phyloP scores from a whole-genome alignment of 768 basidiomycete species.

The Hortiboletus flavorubellus region DNA sequence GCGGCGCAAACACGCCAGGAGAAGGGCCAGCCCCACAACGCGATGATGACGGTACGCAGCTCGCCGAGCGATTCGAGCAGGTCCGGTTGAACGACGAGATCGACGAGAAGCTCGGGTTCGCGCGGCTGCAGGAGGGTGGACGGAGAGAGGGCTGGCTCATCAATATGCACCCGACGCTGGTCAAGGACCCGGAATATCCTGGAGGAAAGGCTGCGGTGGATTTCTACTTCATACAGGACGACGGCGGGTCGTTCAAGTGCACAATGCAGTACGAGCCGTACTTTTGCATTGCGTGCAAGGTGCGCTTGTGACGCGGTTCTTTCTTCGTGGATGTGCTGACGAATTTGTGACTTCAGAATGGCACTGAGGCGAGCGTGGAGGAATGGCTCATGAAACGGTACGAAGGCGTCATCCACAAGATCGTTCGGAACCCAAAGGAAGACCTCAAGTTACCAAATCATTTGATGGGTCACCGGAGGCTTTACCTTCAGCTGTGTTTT shows the following conservation, averaged over 20 bases:
- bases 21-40: conserved; percentile 57
- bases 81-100: conserved; percentile 76
- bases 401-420: conserved; percentile 79
- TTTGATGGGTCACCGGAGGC: conserved; percentile 87
- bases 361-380: conserved; percentile 86
- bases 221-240: conserved; percentile 96
- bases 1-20: conserved; percentile 34
- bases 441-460: conserved; percentile 96
- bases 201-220: conserved; percentile 90
- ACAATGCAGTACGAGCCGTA: conserved; percentile 94
- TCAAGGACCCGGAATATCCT: conserved; percentile 83
- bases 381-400: conserved; percentile 95
- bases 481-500: conserved; percentile 87
- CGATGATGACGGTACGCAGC: conserved; percentile 87
- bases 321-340: conserved; percentile 3
- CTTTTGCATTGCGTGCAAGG: conserved; percentile 91
- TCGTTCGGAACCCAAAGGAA: conserved; percentile 82
- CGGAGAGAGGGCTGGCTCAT: conserved; percentile 89
- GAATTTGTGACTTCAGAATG: conserved; percentile 45
- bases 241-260: conserved; percentile 94
- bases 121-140: conserved; percentile 72
- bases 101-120: conserved; percentile 92
- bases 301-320: conserved; percentile 25
- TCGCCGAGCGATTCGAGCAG: conserved; percentile 83
- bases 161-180: conserved; percentile 97